Evolutionary conservation across 768 basidiomycete species (phyloP), one percentile per base, ranked within the genome.

Genomic region (Antrodiella citrinella): DNA sequence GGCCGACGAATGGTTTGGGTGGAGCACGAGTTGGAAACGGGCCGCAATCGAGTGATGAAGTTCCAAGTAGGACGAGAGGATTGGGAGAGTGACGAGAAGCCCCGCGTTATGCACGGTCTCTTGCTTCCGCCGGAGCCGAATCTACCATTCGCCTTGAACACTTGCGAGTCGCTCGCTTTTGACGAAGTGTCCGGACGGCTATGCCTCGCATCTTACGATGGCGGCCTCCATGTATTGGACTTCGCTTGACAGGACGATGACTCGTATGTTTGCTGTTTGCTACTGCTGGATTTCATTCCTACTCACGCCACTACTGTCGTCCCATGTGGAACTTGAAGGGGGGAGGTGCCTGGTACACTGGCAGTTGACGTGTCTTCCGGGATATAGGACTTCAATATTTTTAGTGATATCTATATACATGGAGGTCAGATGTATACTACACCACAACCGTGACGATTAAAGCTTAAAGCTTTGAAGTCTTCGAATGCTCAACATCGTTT

Each of bases 101-200:
- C 25, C 3, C 48, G 47, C 11, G 9, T 51, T 26, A 47, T 43
- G n/a, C 51, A 52, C 11, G 66, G 65, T 22, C 62, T 68, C 15
- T 62, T 82, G 26, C 62, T 80, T 42, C 74, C 76, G 0, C 60
- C 66, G 9, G 67, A 76, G 54, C 65, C 74, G 11, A 71, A 73
- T 1, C 62, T 82, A 35, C 80, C 80, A 0, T 80, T 83, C 48
- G 68, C 72, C 53, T 68, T 73, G 15, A 63, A 69, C 21, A 66
- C 67, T 23, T 74, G 72, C 49, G 69, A 70, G 26, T 70, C 71
- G 0, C 61, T 82, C 23, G 71, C 71, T 2, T 78, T 83, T 49
- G 78, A 84, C 49, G 82, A 84, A 56, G 65, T 71, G 3, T 72
- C 71, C 2, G 79, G 81, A 25, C 67, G 70, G 24, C 64, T 83